Base-by-base conservation (phyloP, 2,329 filamentous ascomycete species). In the Kalaharituber pfeilii region DNA sequence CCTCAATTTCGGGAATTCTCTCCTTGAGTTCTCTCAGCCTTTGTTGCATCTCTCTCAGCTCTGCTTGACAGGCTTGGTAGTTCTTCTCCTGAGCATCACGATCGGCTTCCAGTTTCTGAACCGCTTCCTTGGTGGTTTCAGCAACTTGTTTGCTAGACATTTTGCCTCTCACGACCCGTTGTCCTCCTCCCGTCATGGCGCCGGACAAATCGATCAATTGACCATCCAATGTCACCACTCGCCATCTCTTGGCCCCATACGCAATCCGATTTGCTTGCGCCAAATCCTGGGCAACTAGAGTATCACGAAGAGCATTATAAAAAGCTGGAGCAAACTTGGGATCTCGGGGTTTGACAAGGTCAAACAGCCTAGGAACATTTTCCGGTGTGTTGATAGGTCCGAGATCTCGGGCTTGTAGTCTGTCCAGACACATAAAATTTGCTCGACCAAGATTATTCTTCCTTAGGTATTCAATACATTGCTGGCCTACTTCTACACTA, bases 151-250 rank as follows among this genome's bases (percentile, higher is more conserved):
- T 96, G 9, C 88, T 94, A 0, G 89, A 96, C 93, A 98, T 98
- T 55, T 87, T 80, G 0, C 93, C 93, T 65, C 82, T 86, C 63
- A 89, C 88, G 54, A 91, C 85, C 15, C 85, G 84, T 47, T 79
- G 89, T 54, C 91, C 91, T 74, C 91, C 91, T 73, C 91, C 91
- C 56, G 86, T 94, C 91, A 98, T 96, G 30, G 91, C 96, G 74
- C 91, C 91, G 1, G 89, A 95, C 67, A 93, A 93, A 71, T 98
- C 91, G 62, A 98, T 96, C 52, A 98, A 76, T 68, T 95, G 88
- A 50, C 91, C 91, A 57, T 88, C 86, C 1, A 98, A 77, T 0
- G 91, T 98, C 39, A 98, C 91, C 2, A 98, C 91, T 60, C 91
- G 81, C 91, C 91, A 98, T 67, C 91, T 75, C 71, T 81, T 85